Base-by-base conservation (phyloP, 2,329 filamentous ascomycete genomes). In the Zymoseptoria pseudotritici region DNA sequence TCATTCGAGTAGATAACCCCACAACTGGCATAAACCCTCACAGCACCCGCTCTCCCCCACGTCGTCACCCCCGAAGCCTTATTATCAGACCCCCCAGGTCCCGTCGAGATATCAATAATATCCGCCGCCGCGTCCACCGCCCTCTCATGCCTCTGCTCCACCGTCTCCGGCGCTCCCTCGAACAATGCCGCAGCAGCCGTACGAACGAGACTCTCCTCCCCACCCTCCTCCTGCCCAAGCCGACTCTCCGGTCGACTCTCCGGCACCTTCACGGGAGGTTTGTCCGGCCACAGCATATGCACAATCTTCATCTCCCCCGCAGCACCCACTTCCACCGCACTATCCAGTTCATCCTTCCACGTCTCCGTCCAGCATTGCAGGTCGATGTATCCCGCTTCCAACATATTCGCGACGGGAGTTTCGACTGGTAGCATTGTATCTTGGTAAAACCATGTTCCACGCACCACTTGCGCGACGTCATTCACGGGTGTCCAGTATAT, bases 401-500 rank as follows among this genome's bases (percentile, higher is more conserved):
- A 81, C 73, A 92, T 91, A 68, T 97, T 99, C 8, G 94, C 91
- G 36, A 97, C 87, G 17, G 85, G 79, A 0, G 90, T 84, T 63
- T 96, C 90, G 5, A 99, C 84, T 0, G 94, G 94, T 60, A 90
- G 79, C 91, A 97, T 96, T 0, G 89, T 93, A 70, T 97, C 92
- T 77, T 88, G 89, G 75, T 97, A 97, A 73, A 99, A 99, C 94
- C 94, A 99, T 0, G 93, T 97, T 0, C 89, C 91, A 65, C 94
- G 83, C 59, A 88, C 82, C 1, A 97, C 91, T 42, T 86, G 80
- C 6, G 90, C 88, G 31, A 95, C 83, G 70, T 97, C 94, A 68
- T 96, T 91, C 31, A 97, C 83, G 7, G 94, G 93, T 19, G 88
- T 92, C 94, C 94, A 99, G 72, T 99, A 99, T 61, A 97, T 97